Conservation (phyloP, 2,329 filamentous ascomycete species). For the Pseudohalonectria lignicola region DNA sequence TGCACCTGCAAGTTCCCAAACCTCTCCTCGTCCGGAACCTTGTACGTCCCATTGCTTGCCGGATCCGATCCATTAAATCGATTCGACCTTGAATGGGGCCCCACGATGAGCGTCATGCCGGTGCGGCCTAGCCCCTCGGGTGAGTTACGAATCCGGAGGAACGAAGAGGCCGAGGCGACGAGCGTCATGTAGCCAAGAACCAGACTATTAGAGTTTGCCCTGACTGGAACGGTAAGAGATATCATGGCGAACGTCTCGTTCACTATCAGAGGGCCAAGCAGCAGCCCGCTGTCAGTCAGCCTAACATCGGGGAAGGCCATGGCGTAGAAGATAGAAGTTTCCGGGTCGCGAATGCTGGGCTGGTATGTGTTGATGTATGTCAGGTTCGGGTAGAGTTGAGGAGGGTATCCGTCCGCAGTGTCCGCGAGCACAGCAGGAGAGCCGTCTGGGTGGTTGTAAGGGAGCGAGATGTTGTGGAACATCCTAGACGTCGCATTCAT, state of each 20-base stretch:
- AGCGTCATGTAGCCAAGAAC: slow-evolving; percentile 78
- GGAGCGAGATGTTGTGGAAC: slow-evolving; percentile 44
- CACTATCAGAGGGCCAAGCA: slow-evolving; percentile 65
- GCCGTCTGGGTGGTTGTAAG: slow-evolving; percentile 49
- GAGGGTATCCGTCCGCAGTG: slow-evolving; percentile 54
- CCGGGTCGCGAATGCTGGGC: slow-evolving; percentile 26
- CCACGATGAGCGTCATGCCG: slow-evolving; percentile 60
- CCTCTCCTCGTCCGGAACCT: slow-evolving; percentile 19
- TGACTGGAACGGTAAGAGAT: slow-evolving; percentile 71
- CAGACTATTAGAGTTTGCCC: slow-evolving; percentile 46
- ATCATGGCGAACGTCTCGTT: slow-evolving; percentile 66
- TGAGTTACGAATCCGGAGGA: slow-evolving; percentile 51
- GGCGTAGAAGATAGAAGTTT: slow-evolving; percentile 30
- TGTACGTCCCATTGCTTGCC: slow-evolving; percentile 34
- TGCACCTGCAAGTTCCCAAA: slow-evolving; percentile 36
- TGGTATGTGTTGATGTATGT: slow-evolving; percentile 43
- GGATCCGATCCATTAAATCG: slow-evolving; percentile 37
- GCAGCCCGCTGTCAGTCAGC: slow-evolving; percentile 42
- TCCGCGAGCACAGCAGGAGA: slow-evolving; percentile 50
- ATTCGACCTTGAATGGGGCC: slow-evolving; percentile 56
- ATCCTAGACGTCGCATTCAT: slow-evolving; percentile 50
- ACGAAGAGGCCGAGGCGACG: slow-evolving; percentile 55
- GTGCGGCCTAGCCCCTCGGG: slow-evolving; percentile 60
- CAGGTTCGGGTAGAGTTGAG: slow-evolving; percentile 66
- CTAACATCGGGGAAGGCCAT: slow-evolving; percentile 37